Conservation (phyloP, 1,284 basidiomycete species). For the Exsudoporus floridanus region DNA sequence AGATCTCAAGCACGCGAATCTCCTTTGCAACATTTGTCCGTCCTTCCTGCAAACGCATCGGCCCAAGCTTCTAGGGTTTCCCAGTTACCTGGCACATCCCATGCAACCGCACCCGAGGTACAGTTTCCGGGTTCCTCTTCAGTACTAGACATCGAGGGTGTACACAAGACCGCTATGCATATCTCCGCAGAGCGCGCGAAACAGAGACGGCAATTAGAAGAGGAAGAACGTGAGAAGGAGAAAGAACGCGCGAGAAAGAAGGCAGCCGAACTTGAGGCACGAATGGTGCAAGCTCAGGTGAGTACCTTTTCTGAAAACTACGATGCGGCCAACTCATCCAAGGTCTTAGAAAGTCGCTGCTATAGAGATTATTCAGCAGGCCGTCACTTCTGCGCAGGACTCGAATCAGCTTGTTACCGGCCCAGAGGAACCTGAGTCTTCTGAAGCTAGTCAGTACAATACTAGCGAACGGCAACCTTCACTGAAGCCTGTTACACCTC, state of each 20-base stretch:
- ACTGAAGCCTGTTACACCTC: slow-evolving; percentile 26
- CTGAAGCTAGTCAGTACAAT: slow-evolving; percentile 1
- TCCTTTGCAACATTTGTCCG: slow-evolving; percentile 39
- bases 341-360: slow-evolving; percentile 16
- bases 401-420: slow-evolving; percentile 3
- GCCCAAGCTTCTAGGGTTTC: slow-evolving; percentile 5
- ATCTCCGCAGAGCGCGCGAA: slow-evolving; percentile 85
- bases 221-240: slow-evolving; percentile 81
- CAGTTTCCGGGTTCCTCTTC: slow-evolving; percentile 38
- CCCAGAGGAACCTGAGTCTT: slow-evolving; percentile 4
- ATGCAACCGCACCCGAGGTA: slow-evolving; percentile 37
- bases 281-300: slow-evolving; percentile 47
- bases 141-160: slow-evolving; percentile 64
- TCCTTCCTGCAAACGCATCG: slow-evolving; percentile 14
- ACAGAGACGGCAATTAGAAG: slow-evolving; percentile 77
- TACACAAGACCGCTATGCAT: slow-evolving; percentile 85
- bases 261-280: slow-evolving; percentile 81
- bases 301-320: slow-evolving; percentile 1
- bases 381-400: slow-evolving; percentile 4
- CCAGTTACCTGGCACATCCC: slow-evolving; percentile 42
- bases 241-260: slow-evolving; percentile 84
- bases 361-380: slow-evolving; percentile 13
- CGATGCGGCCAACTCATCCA: slow-evolving; percentile 8
- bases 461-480: slow-evolving; percentile 37
- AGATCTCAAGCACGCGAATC: slow-evolving; percentile 30